Evolutionary conservation across 1,139 yeast genomes (phyloP).

Genomic region (Protomyces gravidus): DNA sequence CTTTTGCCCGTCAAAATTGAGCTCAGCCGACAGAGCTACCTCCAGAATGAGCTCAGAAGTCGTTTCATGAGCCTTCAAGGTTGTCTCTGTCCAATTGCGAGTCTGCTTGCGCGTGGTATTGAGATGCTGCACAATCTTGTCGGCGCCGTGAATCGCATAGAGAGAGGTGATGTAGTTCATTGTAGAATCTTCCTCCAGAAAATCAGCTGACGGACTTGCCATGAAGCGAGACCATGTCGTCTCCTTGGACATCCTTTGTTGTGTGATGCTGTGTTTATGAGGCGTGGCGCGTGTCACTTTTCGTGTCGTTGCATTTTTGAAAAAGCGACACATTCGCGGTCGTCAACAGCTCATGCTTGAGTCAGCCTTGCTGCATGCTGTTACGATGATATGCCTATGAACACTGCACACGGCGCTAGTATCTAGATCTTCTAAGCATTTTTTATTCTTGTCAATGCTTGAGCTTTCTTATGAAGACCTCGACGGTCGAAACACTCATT

Average conservation of each 20-base stretch:
- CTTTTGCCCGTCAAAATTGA: slow-evolving; percentile 35
- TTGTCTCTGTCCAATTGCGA: background rate
- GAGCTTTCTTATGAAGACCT: background rate
- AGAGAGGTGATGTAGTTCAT: background rate
- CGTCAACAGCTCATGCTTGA: no score
- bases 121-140: background rate
- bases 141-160: background rate
- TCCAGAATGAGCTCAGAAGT: background rate
- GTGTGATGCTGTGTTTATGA: background rate
- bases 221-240: background rate
- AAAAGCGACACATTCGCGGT: no score
- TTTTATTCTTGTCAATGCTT: background rate
- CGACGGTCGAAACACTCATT: slow-evolving; percentile 1
- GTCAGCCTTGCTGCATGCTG: no score
- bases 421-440: no score
- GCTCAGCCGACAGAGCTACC: slow-evolving; percentile 17
- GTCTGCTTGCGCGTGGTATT: background rate
- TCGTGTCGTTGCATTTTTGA: no score
- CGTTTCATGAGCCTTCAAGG: background rate
- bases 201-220: background rate
- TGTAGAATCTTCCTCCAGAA: background rate
- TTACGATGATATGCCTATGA: no score
- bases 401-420: no score
- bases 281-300: no score
- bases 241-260: background rate